Evolutionary conservation across 148 eudicot species (phyloP).

Genomic region (Spergularia marina): DNA sequence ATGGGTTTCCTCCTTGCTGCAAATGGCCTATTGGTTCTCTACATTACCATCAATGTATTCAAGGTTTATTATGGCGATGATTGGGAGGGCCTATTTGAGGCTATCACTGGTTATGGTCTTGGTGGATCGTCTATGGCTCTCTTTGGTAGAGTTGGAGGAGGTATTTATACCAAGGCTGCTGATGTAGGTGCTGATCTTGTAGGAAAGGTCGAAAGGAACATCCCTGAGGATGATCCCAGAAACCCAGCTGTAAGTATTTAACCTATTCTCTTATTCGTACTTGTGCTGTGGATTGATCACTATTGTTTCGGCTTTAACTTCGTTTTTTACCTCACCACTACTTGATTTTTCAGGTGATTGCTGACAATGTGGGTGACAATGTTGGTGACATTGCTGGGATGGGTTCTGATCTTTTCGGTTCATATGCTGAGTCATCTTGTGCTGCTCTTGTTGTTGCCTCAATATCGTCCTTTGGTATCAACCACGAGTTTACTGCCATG

Average conservation of each 20-base stretch:
- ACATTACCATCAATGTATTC: constrained; percentile 64
- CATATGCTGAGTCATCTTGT: constrained; percentile 91
- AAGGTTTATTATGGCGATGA: constrained; percentile 90
- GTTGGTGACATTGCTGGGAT: constrained; percentile 88
- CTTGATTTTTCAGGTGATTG: constrained; percentile 53
- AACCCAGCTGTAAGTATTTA: constrained; percentile 71
- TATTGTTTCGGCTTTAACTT: background rate
- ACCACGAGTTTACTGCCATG: constrained; percentile 83
- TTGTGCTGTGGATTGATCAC: too few relatives aligned
- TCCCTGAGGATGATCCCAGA: constrained; percentile 85
- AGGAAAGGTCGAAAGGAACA: constrained; percentile 83
- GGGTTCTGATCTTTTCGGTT: constrained; percentile 94
- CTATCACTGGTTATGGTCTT: constrained; percentile 89
- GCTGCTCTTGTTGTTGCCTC: constrained; percentile 96
- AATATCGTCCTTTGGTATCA: constrained; percentile 78
- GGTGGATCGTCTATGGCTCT: constrained; percentile 95
- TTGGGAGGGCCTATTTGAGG: constrained; percentile 90
- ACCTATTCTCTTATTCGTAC: background rate
- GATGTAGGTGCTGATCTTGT: constrained; percentile 96
- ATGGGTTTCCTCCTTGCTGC: constrained; percentile 96
- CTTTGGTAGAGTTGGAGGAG: constrained; percentile 87
- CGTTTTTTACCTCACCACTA: background rate
- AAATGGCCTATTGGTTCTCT: constrained; percentile 73
- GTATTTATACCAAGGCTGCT: constrained; percentile 89
- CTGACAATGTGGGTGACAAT: constrained; percentile 87